phyloP scores from a whole-genome alignment of 148 eudicot genomes.

The Pouteria glomerata region DNA sequence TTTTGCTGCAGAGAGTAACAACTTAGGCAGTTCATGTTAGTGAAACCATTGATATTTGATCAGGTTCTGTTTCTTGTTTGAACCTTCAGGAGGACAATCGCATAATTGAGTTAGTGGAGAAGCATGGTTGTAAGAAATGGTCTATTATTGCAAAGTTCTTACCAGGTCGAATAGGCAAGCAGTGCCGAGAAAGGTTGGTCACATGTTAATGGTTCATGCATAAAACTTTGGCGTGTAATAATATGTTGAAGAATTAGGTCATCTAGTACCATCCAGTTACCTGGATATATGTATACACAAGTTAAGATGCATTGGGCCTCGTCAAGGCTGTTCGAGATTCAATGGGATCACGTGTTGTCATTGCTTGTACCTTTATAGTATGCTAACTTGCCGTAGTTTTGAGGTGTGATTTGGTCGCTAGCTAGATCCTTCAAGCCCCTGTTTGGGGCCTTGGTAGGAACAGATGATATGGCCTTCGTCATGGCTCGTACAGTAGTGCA shows the following conservation, averaged over 20 bases:
- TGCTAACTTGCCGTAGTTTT: too few species aligned
- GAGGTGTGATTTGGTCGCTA: neutral
- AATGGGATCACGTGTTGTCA: neutral
- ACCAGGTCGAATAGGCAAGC: slow-evolving; percentile 94
- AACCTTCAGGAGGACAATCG: slow-evolving; percentile 69
- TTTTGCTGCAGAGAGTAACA: slow-evolving; percentile 8
- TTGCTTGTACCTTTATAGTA: neutral
- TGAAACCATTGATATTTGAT: neutral
- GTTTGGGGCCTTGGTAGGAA: neutral
- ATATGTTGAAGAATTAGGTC: too few species aligned
- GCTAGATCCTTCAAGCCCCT: neutral
- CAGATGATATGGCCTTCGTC: neutral
- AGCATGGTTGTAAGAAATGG: slow-evolving; percentile 70
- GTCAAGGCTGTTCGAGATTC: neutral
- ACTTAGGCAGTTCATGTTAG: neutral
- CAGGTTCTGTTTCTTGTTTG: neutral
- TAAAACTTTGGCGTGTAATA: neutral
- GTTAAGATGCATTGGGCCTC: neutral
- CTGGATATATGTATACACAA: too few species aligned
- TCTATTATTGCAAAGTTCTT: slow-evolving; percentile 69
- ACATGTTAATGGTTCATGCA: neutral
- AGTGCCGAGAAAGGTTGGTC: slow-evolving; percentile 83
- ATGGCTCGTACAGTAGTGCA: neutral
- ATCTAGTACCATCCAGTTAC: neutral
- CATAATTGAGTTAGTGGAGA: slow-evolving; percentile 58